Base-by-base conservation (phyloP, 2,329 filamentous ascomycete species). In the Mycogone perniciosa region DNA sequence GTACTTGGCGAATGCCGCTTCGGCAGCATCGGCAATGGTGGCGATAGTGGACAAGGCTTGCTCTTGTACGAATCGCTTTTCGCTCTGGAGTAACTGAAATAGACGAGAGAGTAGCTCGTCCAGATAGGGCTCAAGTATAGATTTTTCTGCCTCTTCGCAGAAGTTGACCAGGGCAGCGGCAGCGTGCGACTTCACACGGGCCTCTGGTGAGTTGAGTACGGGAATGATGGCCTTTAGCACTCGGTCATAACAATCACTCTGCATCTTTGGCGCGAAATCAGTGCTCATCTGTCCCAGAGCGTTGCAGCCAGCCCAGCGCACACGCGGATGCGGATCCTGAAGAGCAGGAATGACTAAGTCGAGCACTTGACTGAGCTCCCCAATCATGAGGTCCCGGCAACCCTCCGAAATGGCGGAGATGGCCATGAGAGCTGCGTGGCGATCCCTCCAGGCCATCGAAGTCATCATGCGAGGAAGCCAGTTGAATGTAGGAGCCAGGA, bases 241-340 rank as follows among this genome's bases (percentile, higher is more conserved):
- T 41, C 85, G 78, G 57, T 88, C 82, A 68, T 96, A 93, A 69
- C 95, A 95, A 62, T 96, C 93, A 59, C 89, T 87, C 70, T 99
- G 93, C 92, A 99, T 97, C 8, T 88, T 95, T 9, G 91, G 91
- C 9, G 95, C 92, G 68, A 99, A 99, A 65, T 99, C 93, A 31
- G 93, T 99, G 73, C 92, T 97, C 93, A 99, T 99, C 70, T 99
- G 93, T 30, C 93, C 93, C n/a, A 99, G 80, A 39, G 93, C 93
- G 65, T 99, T 97, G 75, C 93, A 99, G 33, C 91, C 93, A 47
- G 93, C 93, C 85, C 95, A 99, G 62, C 92, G 86, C 50, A 99
- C 93, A 64, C 93, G 88, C 38, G 93, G 88, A 65, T 99, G 93
- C 37, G 87, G 80, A 64, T 99, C 92, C 61, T 86, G 84, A 34